Evolutionary conservation across 2,329 filamentous ascomycete genomes (phyloP).

Genomic region (Westerdykella ornata): DNA sequence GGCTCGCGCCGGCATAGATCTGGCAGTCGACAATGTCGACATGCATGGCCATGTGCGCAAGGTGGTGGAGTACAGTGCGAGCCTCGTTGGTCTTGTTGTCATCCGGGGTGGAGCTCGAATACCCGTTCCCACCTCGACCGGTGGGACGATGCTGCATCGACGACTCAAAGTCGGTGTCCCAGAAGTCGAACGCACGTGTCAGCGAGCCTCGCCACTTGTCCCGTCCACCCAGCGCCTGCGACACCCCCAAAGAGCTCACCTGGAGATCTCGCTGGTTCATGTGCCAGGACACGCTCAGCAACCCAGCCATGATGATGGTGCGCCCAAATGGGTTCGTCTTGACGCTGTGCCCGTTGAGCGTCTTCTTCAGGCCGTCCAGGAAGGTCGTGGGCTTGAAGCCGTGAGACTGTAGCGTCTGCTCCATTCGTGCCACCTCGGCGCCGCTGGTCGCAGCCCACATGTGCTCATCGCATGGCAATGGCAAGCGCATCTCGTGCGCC

Average conservation of each 20-base stretch:
- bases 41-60: slow-evolving; percentile 97
- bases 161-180: slow-evolving; percentile 87
- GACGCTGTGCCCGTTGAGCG: slow-evolving; percentile 76
- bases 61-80: slow-evolving; percentile 79
- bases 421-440: slow-evolving; percentile 75
- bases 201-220: slow-evolving; percentile 87
- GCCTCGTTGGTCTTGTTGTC: slow-evolving; percentile 78
- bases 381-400: slow-evolving; percentile 82
- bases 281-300: slow-evolving; percentile 92
- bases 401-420: slow-evolving; percentile 71
- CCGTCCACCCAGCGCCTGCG: slow-evolving; percentile 71
- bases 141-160: slow-evolving; percentile 35
- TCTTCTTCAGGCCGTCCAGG: slow-evolving; percentile 83
- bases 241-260: slow-evolving; percentile 77
- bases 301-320: slow-evolving; percentile 86
- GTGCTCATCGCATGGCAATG: slow-evolving; percentile 84
- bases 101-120: slow-evolving; percentile 29
- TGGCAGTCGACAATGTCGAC: slow-evolving; percentile 97
- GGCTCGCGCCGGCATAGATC: slow-evolving; percentile 82
- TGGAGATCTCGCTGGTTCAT: slow-evolving; percentile 95
- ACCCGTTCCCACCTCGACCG: slow-evolving; percentile 30
- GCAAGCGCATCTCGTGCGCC: slow-evolving; percentile 86
- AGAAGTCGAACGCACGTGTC: slow-evolving; percentile 83
- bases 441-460: slow-evolving; percentile 88
- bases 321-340: slow-evolving; percentile 90